Percentiles rank a stretch among this genome's conserved stretches.
phyloP scores from a whole-genome alignment of 2,329 filamentous ascomycete genomes.

The Lasiodiplodia sp. region DNA sequence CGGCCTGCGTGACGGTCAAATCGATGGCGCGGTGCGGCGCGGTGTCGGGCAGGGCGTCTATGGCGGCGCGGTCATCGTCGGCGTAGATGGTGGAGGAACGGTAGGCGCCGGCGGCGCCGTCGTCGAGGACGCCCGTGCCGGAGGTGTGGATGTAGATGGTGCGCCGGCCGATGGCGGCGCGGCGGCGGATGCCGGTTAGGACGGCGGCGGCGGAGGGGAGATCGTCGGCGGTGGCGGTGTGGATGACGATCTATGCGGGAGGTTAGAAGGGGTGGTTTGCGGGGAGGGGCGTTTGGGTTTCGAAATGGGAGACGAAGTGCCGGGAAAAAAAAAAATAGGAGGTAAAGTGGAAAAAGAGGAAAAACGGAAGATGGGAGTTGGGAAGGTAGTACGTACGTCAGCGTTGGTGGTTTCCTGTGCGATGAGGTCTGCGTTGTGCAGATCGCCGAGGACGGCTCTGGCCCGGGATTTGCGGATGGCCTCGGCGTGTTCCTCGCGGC shows the following conservation, averaged over 20 bases:
- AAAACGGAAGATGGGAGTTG: too few species aligned
- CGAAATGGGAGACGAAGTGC: too few species aligned
- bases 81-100: constrained; percentile 52
- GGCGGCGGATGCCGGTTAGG: constrained; percentile 52
- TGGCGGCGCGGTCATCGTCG: constrained; percentile 49
- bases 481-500: constrained; percentile 47
- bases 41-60: constrained; percentile 52
- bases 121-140: constrained; percentile 49
- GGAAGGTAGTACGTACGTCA: constrained; percentile 39
- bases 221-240: constrained; percentile 60
- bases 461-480: constrained; percentile 48
- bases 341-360: too few species aligned
- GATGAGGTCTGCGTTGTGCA: constrained; percentile 52
- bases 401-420: constrained; percentile 45
- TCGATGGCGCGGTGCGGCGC: constrained; percentile 57
- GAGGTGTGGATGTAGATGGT: constrained; percentile 61
- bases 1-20: constrained; percentile 50
- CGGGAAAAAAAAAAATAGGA: too few species aligned
- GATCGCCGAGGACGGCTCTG: constrained; percentile 49
- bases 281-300: too few species aligned
- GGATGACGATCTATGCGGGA: constrained; percentile 44
- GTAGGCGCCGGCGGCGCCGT: constrained; percentile 36
- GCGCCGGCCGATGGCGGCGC: constrained; percentile 45
- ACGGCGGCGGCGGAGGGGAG: constrained; percentile 56
- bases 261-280: too few species aligned